Base-by-base conservation (phyloP, 2,329 filamentous ascomycete species). In the Trichoderma asperellum region DNA sequence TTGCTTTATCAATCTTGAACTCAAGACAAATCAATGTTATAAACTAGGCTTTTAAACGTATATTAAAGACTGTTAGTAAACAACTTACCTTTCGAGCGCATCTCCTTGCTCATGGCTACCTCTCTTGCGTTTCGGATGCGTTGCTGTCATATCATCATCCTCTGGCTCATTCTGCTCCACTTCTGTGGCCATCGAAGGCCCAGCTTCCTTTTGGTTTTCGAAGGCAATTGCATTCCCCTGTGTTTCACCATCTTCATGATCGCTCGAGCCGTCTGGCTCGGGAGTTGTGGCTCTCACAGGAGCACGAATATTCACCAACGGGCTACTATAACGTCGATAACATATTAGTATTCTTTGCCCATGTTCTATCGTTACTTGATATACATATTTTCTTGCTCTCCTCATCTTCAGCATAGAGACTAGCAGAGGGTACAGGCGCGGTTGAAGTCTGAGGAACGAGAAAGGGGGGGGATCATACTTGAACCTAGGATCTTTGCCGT, bases 401-500 rank as follows among this genome's bases (percentile, higher is more conserved):
- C 55, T 57, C 16, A 11, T 6, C 21, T 27, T 29, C 24, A 53
- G 11, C 10, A 29, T 16, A 53, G 49, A 29, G 49, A 24, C 21
- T 14, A n/a, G 8, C 29, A 57, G n/a, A 37, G 32, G 32, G 1
- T 24, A 7, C 21, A 3, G 8, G 5, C 7, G 21, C 2, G 37
- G 34, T 6, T 18, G 16, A 1, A 6, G 7, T 5, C 6, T 40
- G 37, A 40, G 16, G 37, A 40, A 18, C 5, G 24, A 35, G 18
- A 53, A 32, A 18, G 7, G 29, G 16, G 29, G 11, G 12, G 24
- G 24, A 1, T 10, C 80, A 68, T 75, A 82, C 81, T 78, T 77
- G 67, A 78, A 82, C 7, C 77, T 75, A 0, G 81, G 79, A 47
- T 82, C 80, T 47, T 75, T 77, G 0, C 81, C 80, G 55, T 83